Evolutionary conservation across 768 basidiomycete species (phyloP), one percentile per base, ranked within the genome.

Genomic region (Boletus huronensis): DNA sequence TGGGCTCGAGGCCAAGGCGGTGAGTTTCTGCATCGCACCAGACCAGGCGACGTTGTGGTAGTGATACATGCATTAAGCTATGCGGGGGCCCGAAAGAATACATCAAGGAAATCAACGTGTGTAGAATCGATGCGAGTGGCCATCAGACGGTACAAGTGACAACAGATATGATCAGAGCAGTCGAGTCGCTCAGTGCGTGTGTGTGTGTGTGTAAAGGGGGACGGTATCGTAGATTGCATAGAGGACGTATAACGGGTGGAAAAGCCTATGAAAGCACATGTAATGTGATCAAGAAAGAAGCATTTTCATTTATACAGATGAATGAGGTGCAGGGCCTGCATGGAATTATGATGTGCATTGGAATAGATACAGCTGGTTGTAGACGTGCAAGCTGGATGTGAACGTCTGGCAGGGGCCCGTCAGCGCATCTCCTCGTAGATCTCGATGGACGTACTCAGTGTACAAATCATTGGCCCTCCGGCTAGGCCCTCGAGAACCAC

Each of bases 401-500:
- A 49, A 45, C 32, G 43, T 51, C 58, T 58, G 31, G 17, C 13
- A 17, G 50, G n/a, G n/a, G 19, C 21, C 11, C 17, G 36, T 68
- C 31, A 60, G 57, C 6, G 17, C 17, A 39, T 38, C 28, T 21
- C 47, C 36, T 39, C 25, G 32, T 28, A 39, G 1, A 17, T 23
- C 47, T 10, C 16, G 45, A 46, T 14, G 11, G 43, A 55, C 62
- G 40, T 41, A 60, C 64, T 16, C n/a, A n/a, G 54, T 32, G 38
- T 52, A 42, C 13, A 34, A 17, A 43, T 46, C 32, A 36, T 23
- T 50, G 57, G 25, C 61, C 44, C 59, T 58, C 58, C 51, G 45
- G 36, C 40, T 48, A 70, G 58, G 61, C 56, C 58, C 61, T 63
- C 55, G 58, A 58, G 32, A 70, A 50, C 68, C 62, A 63, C 45